phyloP scores from a whole-genome alignment of 805 yeast species.

The Schizosaccharomyces octosporus region DNA sequence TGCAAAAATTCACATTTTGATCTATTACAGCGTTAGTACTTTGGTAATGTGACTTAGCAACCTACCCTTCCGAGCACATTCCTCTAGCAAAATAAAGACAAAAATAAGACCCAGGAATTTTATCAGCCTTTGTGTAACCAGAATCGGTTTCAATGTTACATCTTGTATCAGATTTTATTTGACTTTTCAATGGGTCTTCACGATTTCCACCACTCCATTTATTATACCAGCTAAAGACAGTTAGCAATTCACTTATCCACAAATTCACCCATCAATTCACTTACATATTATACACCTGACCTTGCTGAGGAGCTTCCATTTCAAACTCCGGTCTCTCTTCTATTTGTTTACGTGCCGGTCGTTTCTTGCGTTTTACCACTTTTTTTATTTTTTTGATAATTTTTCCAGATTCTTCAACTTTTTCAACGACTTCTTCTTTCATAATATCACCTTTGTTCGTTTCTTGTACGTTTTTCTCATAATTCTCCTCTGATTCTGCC shows the following conservation, averaged over 20 bases:
- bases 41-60: slow-evolving; percentile 14
- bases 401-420: not conserved
- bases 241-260: not conserved
- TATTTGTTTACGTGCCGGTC: slow-evolving; percentile 52
- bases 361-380: slow-evolving; percentile 4
- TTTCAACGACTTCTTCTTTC: not conserved
- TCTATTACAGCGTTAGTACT: not conserved
- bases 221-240: slow-evolving; percentile 35
- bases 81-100: slow-evolving; percentile 82
- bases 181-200: slow-evolving; percentile 14
- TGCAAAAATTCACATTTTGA: slow-evolving; percentile 53
- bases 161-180: slow-evolving; percentile 30
- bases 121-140: slow-evolving; percentile 53
- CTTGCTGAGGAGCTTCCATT: slow-evolving; percentile 54
- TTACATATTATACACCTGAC: slow-evolving; percentile 45
- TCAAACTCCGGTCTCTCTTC: slow-evolving; percentile 33
- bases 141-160: slow-evolving; percentile 38
- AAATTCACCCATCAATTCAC: not conserved
- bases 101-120: slow-evolving; percentile 23
- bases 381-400: not conserved
- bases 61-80: slow-evolving; percentile 38
- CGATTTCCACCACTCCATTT: slow-evolving; percentile 67
- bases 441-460: not conserved
- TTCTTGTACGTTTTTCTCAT: not conserved
- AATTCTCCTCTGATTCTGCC: not conserved